Percentiles rank a stretch among this genome's conserved stretches.
Conservation (phyloP, 2,329 filamentous ascomycete species). For the Xylariaceae sp. region DNA sequence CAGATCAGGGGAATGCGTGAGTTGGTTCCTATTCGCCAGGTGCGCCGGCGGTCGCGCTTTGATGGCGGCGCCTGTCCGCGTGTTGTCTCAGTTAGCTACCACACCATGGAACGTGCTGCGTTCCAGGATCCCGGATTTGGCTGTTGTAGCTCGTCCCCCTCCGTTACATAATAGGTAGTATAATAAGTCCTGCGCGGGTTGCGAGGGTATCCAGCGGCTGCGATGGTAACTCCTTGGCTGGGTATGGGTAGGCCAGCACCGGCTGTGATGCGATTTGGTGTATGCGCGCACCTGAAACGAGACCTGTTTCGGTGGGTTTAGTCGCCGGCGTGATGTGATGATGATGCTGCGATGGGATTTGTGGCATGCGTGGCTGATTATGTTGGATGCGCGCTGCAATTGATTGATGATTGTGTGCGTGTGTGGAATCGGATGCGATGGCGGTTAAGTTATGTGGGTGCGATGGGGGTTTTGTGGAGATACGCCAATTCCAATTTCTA, state of each 20-base stretch:
- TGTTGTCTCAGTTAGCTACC: constrained; percentile 18
- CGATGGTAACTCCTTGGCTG: too few species aligned
- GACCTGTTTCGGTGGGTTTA: neutral
- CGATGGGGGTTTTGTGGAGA: neutral
- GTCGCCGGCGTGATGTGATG: neutral
- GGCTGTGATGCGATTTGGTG: neutral
- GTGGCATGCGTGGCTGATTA: neutral
- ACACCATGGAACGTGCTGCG: constrained; percentile 2
- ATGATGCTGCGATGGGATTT: neutral
- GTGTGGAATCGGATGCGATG: too few species aligned
- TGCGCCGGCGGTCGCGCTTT: neutral
- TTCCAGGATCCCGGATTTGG: constrained; percentile 14
- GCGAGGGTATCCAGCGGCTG: too few species aligned
- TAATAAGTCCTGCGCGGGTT: neutral
- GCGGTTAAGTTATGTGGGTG: neutral
- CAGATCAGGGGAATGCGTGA: constrained; percentile 1
- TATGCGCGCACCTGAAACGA: neutral
- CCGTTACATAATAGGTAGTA: neutral
- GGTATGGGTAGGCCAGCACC: too few species aligned
- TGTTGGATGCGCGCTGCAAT: neutral
- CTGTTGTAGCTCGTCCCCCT: neutral
- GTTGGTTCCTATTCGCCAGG: constrained; percentile 4
- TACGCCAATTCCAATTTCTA: neutral
- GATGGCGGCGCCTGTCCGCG: constrained; percentile 4
- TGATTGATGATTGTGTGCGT: neutral